phyloP scores from a whole-genome alignment of 2,329 filamentous ascomycete species.

The Lachnellula cervina region DNA sequence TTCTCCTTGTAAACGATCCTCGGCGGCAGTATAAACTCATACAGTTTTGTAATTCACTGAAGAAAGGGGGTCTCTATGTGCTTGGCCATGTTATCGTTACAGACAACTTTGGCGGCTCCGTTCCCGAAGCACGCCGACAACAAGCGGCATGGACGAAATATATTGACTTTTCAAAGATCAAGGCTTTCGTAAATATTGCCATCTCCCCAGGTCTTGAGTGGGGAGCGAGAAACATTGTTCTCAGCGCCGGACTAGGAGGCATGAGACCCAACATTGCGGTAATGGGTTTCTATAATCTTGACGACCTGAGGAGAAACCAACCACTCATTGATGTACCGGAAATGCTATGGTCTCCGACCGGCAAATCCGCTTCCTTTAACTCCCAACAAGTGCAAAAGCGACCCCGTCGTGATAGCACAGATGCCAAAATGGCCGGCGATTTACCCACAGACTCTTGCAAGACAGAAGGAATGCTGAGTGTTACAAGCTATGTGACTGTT shows the following conservation, averaged over 20 bases:
- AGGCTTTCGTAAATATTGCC: constrained; percentile 82
- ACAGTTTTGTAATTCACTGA: constrained; percentile 86
- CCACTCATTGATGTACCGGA: constrained; percentile 55
- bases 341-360: constrained; percentile 34
- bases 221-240: constrained; percentile 76
- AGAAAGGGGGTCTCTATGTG: constrained; percentile 79
- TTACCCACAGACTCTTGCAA: constrained; percentile 67
- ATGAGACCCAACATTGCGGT: constrained; percentile 89
- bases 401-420: constrained; percentile 49
- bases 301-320: constrained; percentile 61
- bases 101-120: constrained; percentile 71
- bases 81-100: constrained; percentile 85
- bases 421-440: constrained; percentile 50
- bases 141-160: constrained; percentile 77
- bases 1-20: constrained; percentile 78
- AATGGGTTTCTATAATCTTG: constrained; percentile 73
- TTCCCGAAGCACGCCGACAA: constrained; percentile 75
- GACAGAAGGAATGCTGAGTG: constrained; percentile 63
- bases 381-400: constrained; percentile 32
- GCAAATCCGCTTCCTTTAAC: constrained; percentile 22
- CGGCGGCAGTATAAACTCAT: constrained; percentile 78
- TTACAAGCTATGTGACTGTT: constrained; percentile 73
- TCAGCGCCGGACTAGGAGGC: constrained; percentile 76
- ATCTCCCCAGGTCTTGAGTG: constrained; percentile 80
- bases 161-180: constrained; percentile 80